These are phyloP conservation scores for Emericellopsis cladophorae DNA, from an alignment of 2,329 filamentous ascomycete genomes.

Conservation along the genomic window DNA sequence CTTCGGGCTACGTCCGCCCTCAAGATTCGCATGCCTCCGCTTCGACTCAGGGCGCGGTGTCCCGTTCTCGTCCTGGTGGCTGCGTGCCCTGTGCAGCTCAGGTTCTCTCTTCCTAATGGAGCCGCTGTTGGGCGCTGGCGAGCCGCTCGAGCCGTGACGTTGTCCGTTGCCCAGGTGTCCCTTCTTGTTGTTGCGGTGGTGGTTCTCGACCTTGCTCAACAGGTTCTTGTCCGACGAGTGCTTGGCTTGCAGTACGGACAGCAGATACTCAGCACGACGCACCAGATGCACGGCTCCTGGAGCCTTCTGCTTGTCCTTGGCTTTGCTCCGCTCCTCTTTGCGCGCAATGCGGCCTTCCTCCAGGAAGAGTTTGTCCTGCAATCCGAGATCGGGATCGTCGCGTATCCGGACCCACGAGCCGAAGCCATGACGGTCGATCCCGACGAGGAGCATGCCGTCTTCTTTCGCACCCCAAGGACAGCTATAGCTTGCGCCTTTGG, in stretches of 20 bases:
- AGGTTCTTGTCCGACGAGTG: conserved; percentile 66
- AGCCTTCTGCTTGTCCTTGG: conserved; percentile 70
- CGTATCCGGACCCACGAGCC: conserved; percentile 92
- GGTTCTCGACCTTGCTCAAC: conserved; percentile 76
- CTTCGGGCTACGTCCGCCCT: conserved; percentile 29
- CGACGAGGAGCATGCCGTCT: conserved; percentile 93
- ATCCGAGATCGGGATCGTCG: conserved; percentile 75
- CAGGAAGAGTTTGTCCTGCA: conserved; percentile 85
- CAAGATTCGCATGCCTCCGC: conserved; percentile 43
- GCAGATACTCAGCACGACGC: conserved; percentile 82
- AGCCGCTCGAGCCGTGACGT: conserved; percentile 55
- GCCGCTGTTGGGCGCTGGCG: conserved; percentile 45
- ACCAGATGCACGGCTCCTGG: conserved; percentile 96
- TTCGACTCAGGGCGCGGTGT: conserved; percentile 43
- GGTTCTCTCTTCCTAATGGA: too few species aligned
- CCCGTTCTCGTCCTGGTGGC: conserved; percentile 35
- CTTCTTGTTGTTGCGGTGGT: conserved; percentile 91
- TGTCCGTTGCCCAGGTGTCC: conserved; percentile 41
- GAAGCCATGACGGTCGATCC: conserved; percentile 87
- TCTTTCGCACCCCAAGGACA: conserved; percentile 88
- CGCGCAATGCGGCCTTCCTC: conserved; percentile 98
- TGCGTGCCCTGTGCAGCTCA: conserved; percentile 14
- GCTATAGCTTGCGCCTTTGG: conserved; percentile 82
- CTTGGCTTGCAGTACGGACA: conserved; percentile 84
- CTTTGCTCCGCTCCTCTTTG: conserved; percentile 80